Evolutionary conservation across 768 basidiomycete species (phyloP), one percentile per base, ranked within the genome.

Genomic region (Favolaschia claudopus): DNA sequence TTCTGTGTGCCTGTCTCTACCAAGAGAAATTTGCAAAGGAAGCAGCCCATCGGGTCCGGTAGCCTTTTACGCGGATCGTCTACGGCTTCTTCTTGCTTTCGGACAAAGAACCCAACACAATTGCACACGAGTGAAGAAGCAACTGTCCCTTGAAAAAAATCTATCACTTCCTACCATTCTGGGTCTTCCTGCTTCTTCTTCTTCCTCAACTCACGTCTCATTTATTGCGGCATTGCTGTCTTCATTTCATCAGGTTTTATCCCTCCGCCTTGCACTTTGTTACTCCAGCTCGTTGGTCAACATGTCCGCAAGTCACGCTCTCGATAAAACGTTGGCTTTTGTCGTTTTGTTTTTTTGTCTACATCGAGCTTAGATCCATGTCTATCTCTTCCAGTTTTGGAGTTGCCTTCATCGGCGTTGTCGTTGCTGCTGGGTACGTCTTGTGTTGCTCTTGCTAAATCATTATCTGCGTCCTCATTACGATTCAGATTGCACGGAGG

Each of bases 401-500:
- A 20, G 81, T 82, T 36, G 76, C 80, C 29, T 77, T 82, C 40
- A 70, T 85, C 27, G 86, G 85, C 4, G 74, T 83, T 19, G 67
- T 85, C 13, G 42, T 81, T 17, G 81, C 85, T 13, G 80, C 77
- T 15, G 63, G 67, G 86, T 85, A 57, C 69, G 83, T 75, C 13
- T n/a, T n/a, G 45, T 42, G 24, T 54, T 5, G 22, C 39, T 20
- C 28, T 22, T 7, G 22, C 34, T 48, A 39, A 13, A 27, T 27
- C 46, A 28, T n/a, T n/a, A 15, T 25, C 22, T 10, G 5, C 17
- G n/a, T 34, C 47, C 53, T 49, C 34, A 27, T 37, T 27, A 27
- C 22, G 28, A 14, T 31, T 20, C 64, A 86, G 85, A 7, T 68
- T 86, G 13, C 79, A 82, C 45, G 85, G 84, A 72, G 79, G 85